Evolutionary conservation across 1,139 yeast genomes (phyloP), one percentile per base, ranked within the genome.

Genomic region (Candida tropicalis): DNA sequence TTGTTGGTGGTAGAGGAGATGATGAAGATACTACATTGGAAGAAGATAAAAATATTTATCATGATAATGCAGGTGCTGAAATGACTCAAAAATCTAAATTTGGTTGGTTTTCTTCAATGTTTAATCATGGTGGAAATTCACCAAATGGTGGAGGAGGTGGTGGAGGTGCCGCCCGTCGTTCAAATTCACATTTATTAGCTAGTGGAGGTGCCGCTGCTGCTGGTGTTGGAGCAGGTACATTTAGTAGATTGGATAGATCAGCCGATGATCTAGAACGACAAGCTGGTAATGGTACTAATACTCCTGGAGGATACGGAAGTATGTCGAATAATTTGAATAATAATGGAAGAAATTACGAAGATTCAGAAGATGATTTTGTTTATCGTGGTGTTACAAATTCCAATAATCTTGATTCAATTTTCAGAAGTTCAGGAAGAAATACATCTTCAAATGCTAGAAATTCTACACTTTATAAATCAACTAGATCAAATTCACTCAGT

Each of bases 341-440:
- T 20, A 37, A 38, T 29, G 48, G 42, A 17, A 42, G 40, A 13
- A 31, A 42, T 16, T 45, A 49, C 6, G 47, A 47, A 16, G 59
- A 53, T 28, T 55, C 53, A 13, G 59, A 58, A 31, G 66, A 62
- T 29, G 79, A 69, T 45, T 73, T 67, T 46, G 69, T 62, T 41
- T 73, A 73, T 55, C 62, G 79, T 37, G 79, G 79, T 9, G 77
- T 73, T n/a, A 63, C 76, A 40, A 72, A 70, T 50, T 63, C 61
- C 45, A 73, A 71, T 51, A 73, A 73, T 48, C 59, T 73, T 26
- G 77, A 72, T 45, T 64, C 75, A 1, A 63, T 73, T 5, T 73
- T 72, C 57, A 38, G 51, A 24, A 33, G 42, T 4, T 32, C 41
- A 28, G 46, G 44, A 7, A 41, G 42, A 11, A 59, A 63, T 41